Evolutionary conservation across 1,284 basidiomycete species (phyloP), one percentile per base, ranked within the genome.

Genomic region (Stygiomarasmius scandens): DNA sequence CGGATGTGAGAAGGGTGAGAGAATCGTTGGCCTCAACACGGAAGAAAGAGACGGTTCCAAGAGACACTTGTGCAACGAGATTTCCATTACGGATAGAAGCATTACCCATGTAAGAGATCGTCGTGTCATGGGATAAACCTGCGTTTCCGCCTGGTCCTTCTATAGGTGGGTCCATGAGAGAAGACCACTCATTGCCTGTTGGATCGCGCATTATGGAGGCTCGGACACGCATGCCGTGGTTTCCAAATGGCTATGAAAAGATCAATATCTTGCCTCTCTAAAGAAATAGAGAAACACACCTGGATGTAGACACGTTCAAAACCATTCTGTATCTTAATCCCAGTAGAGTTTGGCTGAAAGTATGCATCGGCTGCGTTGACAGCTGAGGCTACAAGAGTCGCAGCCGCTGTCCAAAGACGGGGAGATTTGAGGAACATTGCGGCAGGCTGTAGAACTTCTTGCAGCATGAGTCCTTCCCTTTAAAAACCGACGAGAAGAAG

Each of bases 161-260:
- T 32, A 77, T 58, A 1, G 74, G 74, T 22, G 75, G 74, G 57
- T 77, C 75, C 50, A 77, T 64, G 10, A 77, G 60, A 46, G 73
- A 69, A 20, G 73, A 75, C 14, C 68, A 66, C 56, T 76, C 74
- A 20, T 60, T 62, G 4, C 74, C 74, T 2, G 74, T 73, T 19
- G 74, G 74, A 59, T 76, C 75, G 19, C 71, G 66, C 61, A 76
- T 65, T 43, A 76, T 65, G 55, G 72, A 74, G n/a, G 72, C 68
- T 23, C 74, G 72, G 27, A 77, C 70, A 38, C 74, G 74, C 34
- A 77, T 66, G 2, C 71, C 74, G 58, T 77, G 69, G 41, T 72
- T 70, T 19, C 75, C 75, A 60, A 70, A 77, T 6, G 74, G 75
- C 75, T 77, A 44, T 45, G 43, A 14, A 55, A 22, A 27, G n/a